Percentiles rank a stretch among this genome's conserved stretches.
These are phyloP conservation scores for Marchantia polymorpha DNA, from an alignment of 225 moss, liverwort and hornwort species.

Conservation along the genomic window DNA sequence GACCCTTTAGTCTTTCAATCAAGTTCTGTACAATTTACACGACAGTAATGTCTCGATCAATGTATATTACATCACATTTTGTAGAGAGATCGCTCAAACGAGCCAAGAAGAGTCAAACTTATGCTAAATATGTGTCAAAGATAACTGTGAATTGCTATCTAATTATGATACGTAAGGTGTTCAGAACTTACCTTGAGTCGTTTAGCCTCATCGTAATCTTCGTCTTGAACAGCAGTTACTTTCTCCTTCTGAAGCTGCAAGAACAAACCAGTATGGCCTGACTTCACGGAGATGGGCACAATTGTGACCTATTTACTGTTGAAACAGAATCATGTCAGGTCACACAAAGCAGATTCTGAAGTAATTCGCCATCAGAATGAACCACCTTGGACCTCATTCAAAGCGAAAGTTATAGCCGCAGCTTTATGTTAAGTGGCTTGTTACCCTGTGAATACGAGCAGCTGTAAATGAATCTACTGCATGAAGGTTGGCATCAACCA, in stretches of 20 bases:
- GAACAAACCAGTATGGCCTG: not conserved
- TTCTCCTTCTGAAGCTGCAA: constrained; percentile 93
- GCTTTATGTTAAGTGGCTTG: not conserved
- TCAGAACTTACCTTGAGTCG: constrained; percentile 55
- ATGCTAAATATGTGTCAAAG: not conserved
- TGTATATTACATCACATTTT: not conserved
- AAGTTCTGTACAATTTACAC: constrained; percentile 37
- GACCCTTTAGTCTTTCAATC: constrained; percentile 63
- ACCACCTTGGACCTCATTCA: not conserved
- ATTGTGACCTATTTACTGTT: not conserved
- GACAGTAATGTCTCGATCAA: not conserved
- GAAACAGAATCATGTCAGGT: not conserved
- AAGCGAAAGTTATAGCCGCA: not conserved
- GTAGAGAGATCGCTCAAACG: not conserved
- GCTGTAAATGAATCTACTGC: constrained; percentile 57
- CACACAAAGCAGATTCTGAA: not conserved
- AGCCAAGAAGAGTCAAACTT: not conserved
- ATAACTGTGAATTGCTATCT: not conserved
- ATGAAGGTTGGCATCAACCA: constrained; percentile 35
- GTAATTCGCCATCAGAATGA: not conserved
- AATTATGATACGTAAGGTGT: not conserved
- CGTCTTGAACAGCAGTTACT: constrained; percentile 56
- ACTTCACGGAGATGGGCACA: not conserved
- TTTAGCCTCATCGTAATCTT: constrained; percentile 95
- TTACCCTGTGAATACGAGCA: constrained; percentile 65